These are phyloP conservation scores for Striga asiatica DNA, from an alignment of 257 asterid species.

Conservation along the genomic window DNA sequence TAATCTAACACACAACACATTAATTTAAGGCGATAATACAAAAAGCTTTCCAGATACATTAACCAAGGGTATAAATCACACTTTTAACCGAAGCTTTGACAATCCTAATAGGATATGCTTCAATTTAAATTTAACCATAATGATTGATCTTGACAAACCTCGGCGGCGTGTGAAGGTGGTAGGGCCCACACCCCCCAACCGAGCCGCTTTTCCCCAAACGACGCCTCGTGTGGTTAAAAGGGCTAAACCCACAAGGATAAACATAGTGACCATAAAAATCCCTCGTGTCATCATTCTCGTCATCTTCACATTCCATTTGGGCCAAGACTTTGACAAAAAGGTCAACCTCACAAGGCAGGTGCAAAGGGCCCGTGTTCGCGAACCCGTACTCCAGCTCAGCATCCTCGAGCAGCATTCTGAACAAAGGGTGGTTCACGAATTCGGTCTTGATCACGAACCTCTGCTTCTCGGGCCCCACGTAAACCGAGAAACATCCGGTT, in stretches of 20 bases:
- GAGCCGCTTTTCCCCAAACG: background rate
- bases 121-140: too few species aligned
- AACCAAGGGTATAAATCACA: too few species aligned
- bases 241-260: background rate
- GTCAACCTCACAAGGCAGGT: slow-evolving; percentile 49
- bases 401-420: slow-evolving; percentile 63
- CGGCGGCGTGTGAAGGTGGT: slow-evolving; percentile 19
- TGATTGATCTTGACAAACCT: slow-evolving; percentile 12
- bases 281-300: background rate
- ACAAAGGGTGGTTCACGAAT: slow-evolving; percentile 41
- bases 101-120: too few species aligned
- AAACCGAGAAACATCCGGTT: background rate
- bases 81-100: too few species aligned
- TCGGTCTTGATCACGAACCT: background rate
- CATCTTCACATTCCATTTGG: slow-evolving; percentile 30
- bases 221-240: slow-evolving; percentile 17
- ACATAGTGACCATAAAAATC: background rate
- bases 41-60: too few species aligned
- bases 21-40: too few species aligned
- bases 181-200: background rate
- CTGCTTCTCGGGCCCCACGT: background rate
- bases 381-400: slow-evolving; percentile 66
- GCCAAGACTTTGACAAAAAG: slow-evolving; percentile 36
- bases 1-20: too few species aligned
- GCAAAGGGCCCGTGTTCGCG: slow-evolving; percentile 39